Evolutionary conservation across 257 asterid species (phyloP).

Genomic region (Nicotiana tabacum): DNA sequence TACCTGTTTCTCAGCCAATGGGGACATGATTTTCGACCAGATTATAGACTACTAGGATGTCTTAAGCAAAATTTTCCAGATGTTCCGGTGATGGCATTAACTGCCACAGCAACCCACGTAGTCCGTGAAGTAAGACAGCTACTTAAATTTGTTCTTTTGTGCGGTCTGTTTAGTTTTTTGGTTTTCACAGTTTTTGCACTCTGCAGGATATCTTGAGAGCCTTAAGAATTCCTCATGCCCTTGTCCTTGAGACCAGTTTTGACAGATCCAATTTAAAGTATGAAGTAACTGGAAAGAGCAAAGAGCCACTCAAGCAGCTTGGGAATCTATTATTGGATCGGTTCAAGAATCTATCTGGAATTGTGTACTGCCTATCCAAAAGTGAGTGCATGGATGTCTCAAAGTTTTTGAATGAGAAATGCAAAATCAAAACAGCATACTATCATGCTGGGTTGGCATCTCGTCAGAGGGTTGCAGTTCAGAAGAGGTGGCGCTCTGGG

Average conservation of each 20-base stretch:
- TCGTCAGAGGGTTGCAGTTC: conserved; percentile 78
- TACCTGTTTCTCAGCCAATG: conserved; percentile 67
- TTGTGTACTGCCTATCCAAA: conserved; percentile 94
- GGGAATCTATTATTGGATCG: conserved; percentile 61
- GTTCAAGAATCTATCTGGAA: conserved; percentile 71
- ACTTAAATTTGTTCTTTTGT: conserved; percentile 2
- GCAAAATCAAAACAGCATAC: conserved; percentile 69
- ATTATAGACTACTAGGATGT: conserved; percentile 86
- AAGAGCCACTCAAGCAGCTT: conserved; percentile 87
- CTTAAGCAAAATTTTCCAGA: conserved; percentile 85
- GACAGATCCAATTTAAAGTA: conserved; percentile 93
- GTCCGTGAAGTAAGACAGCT: conserved; percentile 71
- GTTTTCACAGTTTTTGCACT: conserved; percentile 14
- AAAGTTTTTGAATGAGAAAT: conserved; percentile 63
- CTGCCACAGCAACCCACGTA: conserved; percentile 87
- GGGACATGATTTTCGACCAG: conserved; percentile 99
- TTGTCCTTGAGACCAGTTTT: conserved; percentile 83
- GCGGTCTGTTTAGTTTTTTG: neutral
- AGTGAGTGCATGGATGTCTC: conserved; percentile 87
- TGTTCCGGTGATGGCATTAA: conserved; percentile 94
- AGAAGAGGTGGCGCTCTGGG: conserved; percentile 85
- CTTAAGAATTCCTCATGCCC: conserved; percentile 72
- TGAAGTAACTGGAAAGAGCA: conserved; percentile 72
- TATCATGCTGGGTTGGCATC: conserved; percentile 97
- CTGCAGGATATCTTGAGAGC: conserved; percentile 74